Percentiles rank a stretch among this genome's conserved stretches.
Conservation (phyloP, 2,329 filamentous ascomycete species). For the Tolypocladium cylindrosporum region DNA sequence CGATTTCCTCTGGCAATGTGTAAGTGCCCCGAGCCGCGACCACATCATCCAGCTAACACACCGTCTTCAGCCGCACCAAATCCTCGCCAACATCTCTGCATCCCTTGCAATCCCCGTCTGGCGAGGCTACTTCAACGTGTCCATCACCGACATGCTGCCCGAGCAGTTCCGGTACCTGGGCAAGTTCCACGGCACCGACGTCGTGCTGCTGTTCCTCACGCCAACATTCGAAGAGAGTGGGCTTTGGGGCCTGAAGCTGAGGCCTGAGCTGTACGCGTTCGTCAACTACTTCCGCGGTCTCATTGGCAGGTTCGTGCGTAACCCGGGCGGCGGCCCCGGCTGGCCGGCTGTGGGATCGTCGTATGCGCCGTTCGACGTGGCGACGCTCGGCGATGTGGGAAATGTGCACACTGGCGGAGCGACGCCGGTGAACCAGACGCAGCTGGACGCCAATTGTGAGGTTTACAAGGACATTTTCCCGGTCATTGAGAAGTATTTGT, state of each 20-base stretch:
- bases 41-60: constrained; percentile 1
- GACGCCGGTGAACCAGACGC: constrained; percentile 8
- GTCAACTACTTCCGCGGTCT: constrained; percentile 12
- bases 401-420: constrained; percentile 3
- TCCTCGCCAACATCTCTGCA: constrained; percentile 11
- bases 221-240: constrained; percentile 7
- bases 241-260: constrained; percentile 1
- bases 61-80: constrained; percentile 11
- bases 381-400: constrained; percentile 10
- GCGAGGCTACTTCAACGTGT: constrained; percentile 17
- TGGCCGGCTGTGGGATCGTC: constrained; percentile 14
- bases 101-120: constrained; percentile 11
- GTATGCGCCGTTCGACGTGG: constrained; percentile 11
- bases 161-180: constrained; percentile 11
- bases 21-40: constrained; percentile 6
- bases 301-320: constrained; percentile 13
- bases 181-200: constrained; percentile 16
- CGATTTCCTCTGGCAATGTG: constrained; percentile 16
- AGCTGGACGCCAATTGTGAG: constrained; percentile 10
- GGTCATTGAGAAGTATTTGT: constrained; percentile 22
- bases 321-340: constrained; percentile 12
- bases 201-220: constrained; percentile 12
- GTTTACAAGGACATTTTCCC: constrained; percentile 7
- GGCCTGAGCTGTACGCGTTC: constrained; percentile 12
- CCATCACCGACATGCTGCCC: constrained; percentile 10